These are phyloP conservation scores for Coemansia sp. DNA, from an alignment of 192 early-diverging fungal species.

Conservation along the genomic window DNA sequence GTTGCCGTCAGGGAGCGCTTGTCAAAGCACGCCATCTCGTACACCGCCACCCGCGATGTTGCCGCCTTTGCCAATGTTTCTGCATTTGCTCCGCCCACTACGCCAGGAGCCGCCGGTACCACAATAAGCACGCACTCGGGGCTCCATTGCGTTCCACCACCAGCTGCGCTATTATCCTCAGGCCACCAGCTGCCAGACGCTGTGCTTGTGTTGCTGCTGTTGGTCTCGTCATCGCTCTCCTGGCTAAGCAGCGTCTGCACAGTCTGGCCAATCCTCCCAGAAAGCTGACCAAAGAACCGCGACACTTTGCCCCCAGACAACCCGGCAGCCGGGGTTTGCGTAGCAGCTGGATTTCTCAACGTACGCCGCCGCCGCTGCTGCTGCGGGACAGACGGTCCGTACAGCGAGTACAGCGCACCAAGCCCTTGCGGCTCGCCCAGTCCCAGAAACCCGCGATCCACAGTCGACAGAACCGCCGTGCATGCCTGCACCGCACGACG, in stretches of 20 bases:
- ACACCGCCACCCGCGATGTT: not conserved
- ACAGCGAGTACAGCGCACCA: not conserved
- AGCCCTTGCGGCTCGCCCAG: not conserved
- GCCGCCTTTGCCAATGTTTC: not conserved
- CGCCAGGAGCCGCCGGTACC: not conserved
- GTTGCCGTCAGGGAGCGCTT: not conserved
- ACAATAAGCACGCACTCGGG: slow-evolving; percentile 10
- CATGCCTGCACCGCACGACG: slow-evolving; percentile 12
- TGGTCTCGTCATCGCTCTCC: not conserved
- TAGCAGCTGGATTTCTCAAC: not conserved
- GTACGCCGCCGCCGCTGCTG: not conserved
- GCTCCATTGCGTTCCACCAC: not conserved
- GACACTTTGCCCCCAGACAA: not conserved
- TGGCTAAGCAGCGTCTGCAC: slow-evolving; percentile 4
- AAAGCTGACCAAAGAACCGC: slow-evolving; percentile 11
- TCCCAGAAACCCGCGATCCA: not conserved
- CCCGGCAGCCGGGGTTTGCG: not conserved
- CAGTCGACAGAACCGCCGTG: slow-evolving; percentile 10
- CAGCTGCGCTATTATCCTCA: too few relatives aligned
- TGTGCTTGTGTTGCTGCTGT: not conserved
- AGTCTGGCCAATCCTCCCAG: slow-evolving; percentile 7
- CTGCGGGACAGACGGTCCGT: not conserved
- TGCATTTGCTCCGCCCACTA: not conserved
- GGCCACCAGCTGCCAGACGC: not conserved
- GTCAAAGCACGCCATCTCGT: slow-evolving; percentile 10